Evolutionary conservation across 2,329 filamentous ascomycete genomes (phyloP), one percentile per base, ranked within the genome.

Genomic region (Furcasterigmium furcatum): DNA sequence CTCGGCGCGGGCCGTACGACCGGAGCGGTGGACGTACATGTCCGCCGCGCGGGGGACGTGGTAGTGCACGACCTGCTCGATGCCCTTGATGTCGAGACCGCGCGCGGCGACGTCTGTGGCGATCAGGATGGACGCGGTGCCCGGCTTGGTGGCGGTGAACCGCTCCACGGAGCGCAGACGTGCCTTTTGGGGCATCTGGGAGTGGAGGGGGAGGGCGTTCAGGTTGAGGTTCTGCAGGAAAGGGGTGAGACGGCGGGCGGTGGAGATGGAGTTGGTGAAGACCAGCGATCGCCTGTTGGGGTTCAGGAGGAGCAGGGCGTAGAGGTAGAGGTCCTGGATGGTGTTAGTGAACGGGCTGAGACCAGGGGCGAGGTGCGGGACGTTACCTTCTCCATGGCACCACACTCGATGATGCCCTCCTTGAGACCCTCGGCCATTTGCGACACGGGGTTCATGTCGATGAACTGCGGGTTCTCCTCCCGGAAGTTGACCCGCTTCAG

Each of bases 261-360:
- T 87, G 43, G 88, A 88, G 64, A 99, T 96, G 38, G 91, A 96
- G 70, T 99, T 99, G 22, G 91, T 91, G 64, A 99, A 99, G 40
- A 99, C 83, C 3, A 99, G 75, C 1, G 89, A 91, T 25, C 91
- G 87, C 30, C 85, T 80, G 40, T 85, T 85, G 2, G 88, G 84
- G 60, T 96, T 87, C 46, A 95, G 82, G 3, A 96, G 77, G 0
- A 97, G 76, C 9, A 96, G 74, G 0, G 91, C 80, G 67, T 99
- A 99, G 34, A 97, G 84, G 54, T 92, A 97, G 9, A 99, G 81
- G 64, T 99, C 94, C 80, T 88, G 48, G 22, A 13, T 16, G 19
- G 6, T 20, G 22, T 58, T 46, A 64, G 58, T 21, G 27, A 20
- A 13, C 24, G 21, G n/a, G n/a, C n/a, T n/a, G n/a, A 4, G 35